Evolutionary conservation across 352 stramenopile species (phyloP).

Genomic region (Elongisporangium senticosum): DNA sequence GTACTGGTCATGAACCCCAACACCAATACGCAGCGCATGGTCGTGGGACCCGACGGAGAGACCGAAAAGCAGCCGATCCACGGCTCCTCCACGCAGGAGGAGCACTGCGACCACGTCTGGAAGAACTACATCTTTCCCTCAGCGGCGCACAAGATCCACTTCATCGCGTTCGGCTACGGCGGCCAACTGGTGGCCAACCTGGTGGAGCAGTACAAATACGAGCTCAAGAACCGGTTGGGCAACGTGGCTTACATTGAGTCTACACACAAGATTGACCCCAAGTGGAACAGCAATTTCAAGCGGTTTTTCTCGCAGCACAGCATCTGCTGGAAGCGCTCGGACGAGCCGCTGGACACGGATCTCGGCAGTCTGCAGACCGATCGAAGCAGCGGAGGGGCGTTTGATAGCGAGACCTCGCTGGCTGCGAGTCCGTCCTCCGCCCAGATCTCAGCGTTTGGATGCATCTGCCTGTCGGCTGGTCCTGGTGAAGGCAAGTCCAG

Average conservation of each 20-base stretch:
- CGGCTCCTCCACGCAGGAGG: conserved; percentile 76
- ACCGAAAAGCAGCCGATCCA: conserved; percentile 78
- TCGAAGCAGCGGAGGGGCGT: background rate
- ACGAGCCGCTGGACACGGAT: conserved; percentile 60
- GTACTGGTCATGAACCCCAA: conserved; percentile 89
- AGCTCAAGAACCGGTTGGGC: conserved; percentile 73
- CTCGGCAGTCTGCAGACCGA: conserved; percentile 17
- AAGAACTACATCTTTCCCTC: conserved; percentile 82
- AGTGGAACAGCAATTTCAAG: conserved; percentile 68
- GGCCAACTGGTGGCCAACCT: conserved; percentile 74
- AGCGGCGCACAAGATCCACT: conserved; percentile 80
- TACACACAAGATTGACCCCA: conserved; percentile 69
- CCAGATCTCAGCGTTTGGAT: conserved; percentile 50
- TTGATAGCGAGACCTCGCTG: conserved; percentile 14
- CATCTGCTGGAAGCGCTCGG: conserved; percentile 71
- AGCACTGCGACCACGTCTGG: conserved; percentile 87
- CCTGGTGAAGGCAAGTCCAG: conserved; percentile 38
- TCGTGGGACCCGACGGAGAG: conserved; percentile 32
- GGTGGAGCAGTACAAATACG: conserved; percentile 73
- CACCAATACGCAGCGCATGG: conserved; percentile 85
- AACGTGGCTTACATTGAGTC: conserved; percentile 88
- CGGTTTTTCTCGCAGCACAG: conserved; percentile 79
- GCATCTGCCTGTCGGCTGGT: conserved; percentile 73
- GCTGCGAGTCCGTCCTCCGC: conserved; percentile 22
- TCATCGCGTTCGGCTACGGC: conserved; percentile 85